Percentiles rank a stretch among this genome's conserved stretches.
Evolutionary conservation across 116 monocot genomes (phyloP).

Genomic region (Iris pallida): DNA sequence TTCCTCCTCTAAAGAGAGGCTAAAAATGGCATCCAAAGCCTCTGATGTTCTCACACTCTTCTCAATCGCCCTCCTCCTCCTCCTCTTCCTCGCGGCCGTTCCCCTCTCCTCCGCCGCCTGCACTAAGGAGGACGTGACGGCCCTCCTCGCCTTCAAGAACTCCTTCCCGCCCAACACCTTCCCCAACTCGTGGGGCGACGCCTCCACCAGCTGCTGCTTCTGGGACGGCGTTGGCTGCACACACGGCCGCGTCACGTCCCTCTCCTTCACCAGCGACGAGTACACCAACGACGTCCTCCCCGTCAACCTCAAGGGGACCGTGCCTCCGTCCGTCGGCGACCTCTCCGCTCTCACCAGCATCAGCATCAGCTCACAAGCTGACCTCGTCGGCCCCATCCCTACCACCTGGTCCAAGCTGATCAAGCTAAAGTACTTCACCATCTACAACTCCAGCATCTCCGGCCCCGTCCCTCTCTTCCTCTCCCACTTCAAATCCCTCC

Average conservation of each 20-base stretch:
- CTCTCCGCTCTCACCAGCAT: conserved; percentile 9
- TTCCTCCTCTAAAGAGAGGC: too few relatives aligned
- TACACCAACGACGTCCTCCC: neutral
- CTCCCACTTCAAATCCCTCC: neutral
- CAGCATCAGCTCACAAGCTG: neutral
- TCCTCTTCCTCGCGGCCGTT: neutral
- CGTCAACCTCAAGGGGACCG: conserved; percentile 1
- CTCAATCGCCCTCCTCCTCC: neutral
- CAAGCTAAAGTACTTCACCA: neutral
- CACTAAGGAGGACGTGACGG: neutral
- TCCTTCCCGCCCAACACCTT: neutral
- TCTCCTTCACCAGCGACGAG: neutral
- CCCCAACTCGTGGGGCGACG: neutral
- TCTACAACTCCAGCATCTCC: neutral
- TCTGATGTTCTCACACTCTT: too few relatives aligned
- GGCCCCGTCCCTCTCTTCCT: neutral
- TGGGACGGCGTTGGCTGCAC: neutral
- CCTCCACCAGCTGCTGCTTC: neutral
- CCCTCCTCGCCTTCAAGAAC: neutral
- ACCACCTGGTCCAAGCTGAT: neutral
- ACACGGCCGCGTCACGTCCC: neutral
- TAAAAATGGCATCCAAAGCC: too few relatives aligned
- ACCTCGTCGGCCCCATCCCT: conserved; percentile 20
- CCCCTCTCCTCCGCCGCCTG: neutral
- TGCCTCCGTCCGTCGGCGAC: conserved; percentile 11